Evolutionary conservation across 352 stramenopile species (phyloP).

Genomic region (Globisporangium heterothallicum): DNA sequence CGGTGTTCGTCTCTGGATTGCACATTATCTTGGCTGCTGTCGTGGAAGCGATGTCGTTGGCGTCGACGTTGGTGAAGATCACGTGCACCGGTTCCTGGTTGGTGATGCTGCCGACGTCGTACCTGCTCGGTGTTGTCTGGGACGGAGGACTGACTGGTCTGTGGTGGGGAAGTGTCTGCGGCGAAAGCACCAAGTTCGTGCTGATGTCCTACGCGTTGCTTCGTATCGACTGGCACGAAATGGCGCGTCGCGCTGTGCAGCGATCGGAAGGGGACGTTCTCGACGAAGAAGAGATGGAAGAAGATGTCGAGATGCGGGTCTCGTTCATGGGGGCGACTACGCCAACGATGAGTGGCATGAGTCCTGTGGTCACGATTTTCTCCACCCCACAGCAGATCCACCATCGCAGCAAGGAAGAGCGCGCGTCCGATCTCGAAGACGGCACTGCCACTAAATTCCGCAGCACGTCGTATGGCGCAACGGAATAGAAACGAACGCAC

Average conservation of each 20-base stretch:
- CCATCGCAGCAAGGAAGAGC: conserved; percentile 22
- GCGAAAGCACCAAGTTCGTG: conserved; percentile 69
- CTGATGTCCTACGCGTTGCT: conserved; percentile 50
- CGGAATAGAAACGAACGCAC: conserved; percentile 9
- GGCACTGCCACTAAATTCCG: conserved; percentile 1
- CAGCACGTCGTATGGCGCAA: conserved; percentile 17
- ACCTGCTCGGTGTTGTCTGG: conserved; percentile 48
- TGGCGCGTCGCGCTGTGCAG: conserved; percentile 56
- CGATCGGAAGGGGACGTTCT: conserved; percentile 53
- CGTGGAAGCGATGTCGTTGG: conserved; percentile 75
- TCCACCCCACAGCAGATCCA: conserved; percentile 47
- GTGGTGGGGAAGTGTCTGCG: conserved; percentile 70
- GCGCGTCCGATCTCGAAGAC: conserved; percentile 10
- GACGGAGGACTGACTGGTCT: conserved; percentile 48
- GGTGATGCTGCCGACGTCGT: conserved; percentile 60
- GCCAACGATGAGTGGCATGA: conserved; percentile 50
- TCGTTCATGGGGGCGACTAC: conserved; percentile 57
- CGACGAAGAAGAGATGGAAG: conserved; percentile 49
- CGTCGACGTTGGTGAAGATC: conserved; percentile 64
- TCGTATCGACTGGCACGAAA: conserved; percentile 66
- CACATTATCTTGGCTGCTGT: conserved; percentile 76
- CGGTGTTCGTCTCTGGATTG: conserved; percentile 67
- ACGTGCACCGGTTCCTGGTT: conserved; percentile 66
- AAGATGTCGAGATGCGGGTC: conserved; percentile 54
- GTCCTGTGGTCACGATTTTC: conserved; percentile 51